Evolutionary conservation across 2,329 filamentous ascomycete genomes (phyloP).

Genomic region (Pseudocercospora cruenta): DNA sequence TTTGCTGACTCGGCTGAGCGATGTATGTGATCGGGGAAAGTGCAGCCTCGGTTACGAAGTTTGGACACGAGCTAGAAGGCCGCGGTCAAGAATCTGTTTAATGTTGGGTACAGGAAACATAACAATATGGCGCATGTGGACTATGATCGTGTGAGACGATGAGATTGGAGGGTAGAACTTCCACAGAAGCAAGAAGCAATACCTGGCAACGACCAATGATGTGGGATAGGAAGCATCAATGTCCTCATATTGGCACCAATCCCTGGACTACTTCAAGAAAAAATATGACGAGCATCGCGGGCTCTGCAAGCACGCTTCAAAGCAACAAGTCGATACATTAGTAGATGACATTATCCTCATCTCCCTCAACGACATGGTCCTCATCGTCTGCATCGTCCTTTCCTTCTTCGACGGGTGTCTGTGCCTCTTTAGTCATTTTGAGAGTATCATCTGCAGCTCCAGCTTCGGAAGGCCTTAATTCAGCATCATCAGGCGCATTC

Average conservation of each 20-base stretch:
- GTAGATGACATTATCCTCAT: slow-evolving; percentile 91
- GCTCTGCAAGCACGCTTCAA: background rate
- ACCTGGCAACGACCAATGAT: background rate
- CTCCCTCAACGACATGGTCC: slow-evolving; percentile 79
- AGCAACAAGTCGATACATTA: slow-evolving; percentile 47
- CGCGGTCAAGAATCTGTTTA: background rate
- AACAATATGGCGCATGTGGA: background rate
- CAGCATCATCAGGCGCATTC: slow-evolving; percentile 1
- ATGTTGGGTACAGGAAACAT: background rate
- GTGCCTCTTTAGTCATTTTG: slow-evolving; percentile 11
- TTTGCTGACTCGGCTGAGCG: background rate
- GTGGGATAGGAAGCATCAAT: background rate
- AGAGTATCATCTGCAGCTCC: background rate
- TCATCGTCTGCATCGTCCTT: slow-evolving; percentile 61
- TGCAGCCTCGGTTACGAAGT: background rate
- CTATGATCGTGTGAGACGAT: background rate
- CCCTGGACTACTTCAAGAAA: background rate
- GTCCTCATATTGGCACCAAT: background rate
- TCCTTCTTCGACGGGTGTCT: slow-evolving; percentile 23
- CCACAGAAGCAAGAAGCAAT: background rate
- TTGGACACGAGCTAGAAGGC: background rate
- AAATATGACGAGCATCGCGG: background rate
- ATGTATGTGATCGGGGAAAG: background rate
- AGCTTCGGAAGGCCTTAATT: background rate
- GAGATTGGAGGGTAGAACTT: background rate